Evolutionary conservation across 2,329 filamentous ascomycete genomes (phyloP), one percentile per base, ranked within the genome.

Genomic region (Paraphoma chrysanthemicola): DNA sequence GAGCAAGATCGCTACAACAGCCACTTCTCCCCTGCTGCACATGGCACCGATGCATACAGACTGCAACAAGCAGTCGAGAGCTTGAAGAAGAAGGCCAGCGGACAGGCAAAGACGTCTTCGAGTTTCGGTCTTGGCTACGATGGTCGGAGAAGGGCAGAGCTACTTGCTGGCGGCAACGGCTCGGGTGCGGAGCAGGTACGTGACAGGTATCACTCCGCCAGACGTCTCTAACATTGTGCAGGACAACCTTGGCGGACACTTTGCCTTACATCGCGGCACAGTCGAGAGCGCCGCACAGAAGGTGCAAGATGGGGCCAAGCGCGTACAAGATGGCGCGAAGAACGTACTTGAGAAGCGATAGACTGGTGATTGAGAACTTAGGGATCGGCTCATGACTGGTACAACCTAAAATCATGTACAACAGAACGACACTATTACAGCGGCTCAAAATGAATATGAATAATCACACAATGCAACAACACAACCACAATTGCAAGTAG

Each of bases 151-250:
- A 59, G 68, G 43, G 73, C 71, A 28, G 69, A 66, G 56, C 43
- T 66, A 31, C 48, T 75, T 56, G 72, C 73, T 33, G 56, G 56
- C 5, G 57, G 58, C 38, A 64, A 69, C 45, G 71, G 72, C n/a
- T 57, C 54, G 12, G 73, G 72, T 7, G 72, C 72, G 33, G 73
- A 76, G 52, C 73, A 76, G 67, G 73, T 75, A 68, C 44, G 63
- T 51, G n/a, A 12, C 10, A 11, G 10, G 12, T n/a, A 7, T 17
- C 44, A 46, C 11, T 16, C 9, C 9, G 11, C 29, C 16, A 23
- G 33, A 18, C 14, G 45, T 18, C 31, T 4, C 56, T 66, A 43
- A 68, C 54, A 38, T 42, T 44, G 1, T 14, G 16, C 42, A 75
- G 72, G 71, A 75, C 30, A 67, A 68, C 17, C 69, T 69, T 16